Evolutionary conservation across 2,329 filamentous ascomycete genomes (phyloP), one percentile per base, ranked within the genome.

Genomic region (Macrophomina phaseolina): DNA sequence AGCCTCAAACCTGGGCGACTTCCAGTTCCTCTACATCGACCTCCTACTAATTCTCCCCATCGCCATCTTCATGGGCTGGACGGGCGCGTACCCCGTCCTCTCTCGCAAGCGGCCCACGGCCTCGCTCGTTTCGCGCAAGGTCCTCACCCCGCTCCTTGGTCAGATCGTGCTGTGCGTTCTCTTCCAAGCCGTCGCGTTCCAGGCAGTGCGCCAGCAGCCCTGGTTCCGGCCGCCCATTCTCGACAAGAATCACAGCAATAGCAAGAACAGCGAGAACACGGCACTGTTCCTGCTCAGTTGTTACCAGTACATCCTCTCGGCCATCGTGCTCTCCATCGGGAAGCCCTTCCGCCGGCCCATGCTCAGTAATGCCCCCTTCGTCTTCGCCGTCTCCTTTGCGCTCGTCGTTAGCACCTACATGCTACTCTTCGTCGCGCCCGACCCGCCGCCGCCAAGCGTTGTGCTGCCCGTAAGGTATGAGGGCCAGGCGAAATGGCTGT

Each of bases 1-100:
- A 7, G 96, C 91, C 11, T 97, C 92, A 8, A 99, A 99, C 76
- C 83, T 99, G 5, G 96, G 95, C 60, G 95, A 99, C 78, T 98
- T 99, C 76, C 95, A 98, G 84, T 99, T 97, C 77, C 85, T 99
- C 4, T 98, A 94, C 79, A 98, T 99, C 74, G 95, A 99, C 73
- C 84, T 99, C 14, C 83, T 91, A 3, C 87, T 99, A 66, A 99
- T 99, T 74, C 83, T 99, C 3, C 95, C 95, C 4, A 97, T 99
- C 73, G 95, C 95, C 30, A 92, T 99, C 67, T 98, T 98, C 78
- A 99, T 99, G 95, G 94, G 95, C 71, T 98, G 96, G 95, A 93
- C 92, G 30, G 93, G 91, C 5, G 91, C 96, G 1, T 93, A 90
- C 74, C 89, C 89, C 2, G 83, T 86, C 45, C 86, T 99, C 14